Percentiles rank a stretch among this genome's conserved stretches.
Conservation (phyloP, 441 rosid genomes). For the Populus hybrid region DNA sequence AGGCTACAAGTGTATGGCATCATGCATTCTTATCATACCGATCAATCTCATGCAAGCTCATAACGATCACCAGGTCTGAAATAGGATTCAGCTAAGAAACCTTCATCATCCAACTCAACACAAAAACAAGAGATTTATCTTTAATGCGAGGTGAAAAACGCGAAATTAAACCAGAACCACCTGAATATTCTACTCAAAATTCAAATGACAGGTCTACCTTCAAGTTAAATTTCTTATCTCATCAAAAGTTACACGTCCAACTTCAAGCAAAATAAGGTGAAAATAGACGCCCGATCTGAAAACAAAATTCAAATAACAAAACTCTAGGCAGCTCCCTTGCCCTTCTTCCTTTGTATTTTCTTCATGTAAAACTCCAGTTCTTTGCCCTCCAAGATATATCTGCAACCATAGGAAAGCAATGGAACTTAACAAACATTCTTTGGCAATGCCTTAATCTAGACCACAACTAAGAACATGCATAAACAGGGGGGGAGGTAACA, state of each 20-base stretch:
- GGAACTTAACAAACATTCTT: not conserved
- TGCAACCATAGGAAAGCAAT: not conserved
- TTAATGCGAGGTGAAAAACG: not conserved
- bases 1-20: not conserved
- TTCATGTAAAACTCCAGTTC: slow-evolving; percentile 27
- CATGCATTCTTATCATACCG: not conserved
- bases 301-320: not conserved
- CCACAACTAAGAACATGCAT: not conserved
- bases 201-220: not conserved
- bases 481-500: not conserved
- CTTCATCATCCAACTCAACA: not conserved
- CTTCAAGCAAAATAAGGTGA: not conserved
- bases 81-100: not conserved
- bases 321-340: slow-evolving; percentile 28
- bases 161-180: not conserved
- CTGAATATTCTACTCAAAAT: not conserved
- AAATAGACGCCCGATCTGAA: not conserved
- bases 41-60: not conserved
- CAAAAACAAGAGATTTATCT: not conserved
- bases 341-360: slow-evolving; percentile 30
- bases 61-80: not conserved
- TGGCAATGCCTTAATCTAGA: not conserved
- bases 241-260: not conserved
- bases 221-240: not conserved
- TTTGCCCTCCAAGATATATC: slow-evolving; percentile 30